Percentiles rank a stretch among this genome's conserved stretches.
Conservation (phyloP, 306 rosid genomes). For the Begonia peltatifolia region DNA sequence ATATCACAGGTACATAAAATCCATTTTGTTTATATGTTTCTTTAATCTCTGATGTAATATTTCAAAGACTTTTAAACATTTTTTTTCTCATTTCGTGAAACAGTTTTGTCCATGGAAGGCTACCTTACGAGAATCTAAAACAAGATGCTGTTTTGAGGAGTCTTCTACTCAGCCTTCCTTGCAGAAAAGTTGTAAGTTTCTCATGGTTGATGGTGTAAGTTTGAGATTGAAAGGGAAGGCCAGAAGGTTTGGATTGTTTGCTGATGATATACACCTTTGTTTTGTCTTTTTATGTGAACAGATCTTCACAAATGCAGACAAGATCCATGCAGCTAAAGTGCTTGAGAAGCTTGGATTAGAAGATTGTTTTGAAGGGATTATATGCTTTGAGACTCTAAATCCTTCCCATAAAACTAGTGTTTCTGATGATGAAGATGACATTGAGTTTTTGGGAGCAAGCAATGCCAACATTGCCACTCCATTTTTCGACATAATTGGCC, state of each 20-base stretch:
- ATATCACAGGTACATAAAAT: conserved; percentile 48
- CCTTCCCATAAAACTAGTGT: conserved; percentile 36
- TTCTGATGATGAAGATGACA: conserved; percentile 69
- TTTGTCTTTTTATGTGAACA: conserved; percentile 8
- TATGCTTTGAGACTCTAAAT: conserved; percentile 92
- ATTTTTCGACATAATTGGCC: conserved; percentile 66
- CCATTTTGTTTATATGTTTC: not conserved
- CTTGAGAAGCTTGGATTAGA: conserved; percentile 81
- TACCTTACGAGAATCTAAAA: conserved; percentile 78
- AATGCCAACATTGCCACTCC: conserved; percentile 13
- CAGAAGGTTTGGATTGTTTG: not conserved
- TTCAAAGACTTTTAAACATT: too few species aligned
- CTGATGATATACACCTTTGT: conserved; percentile 3
- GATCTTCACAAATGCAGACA: conserved; percentile 96
- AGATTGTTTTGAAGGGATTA: conserved; percentile 82
- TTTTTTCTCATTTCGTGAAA: not conserved
- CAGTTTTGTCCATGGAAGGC: conserved; percentile 88
- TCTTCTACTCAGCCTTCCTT: conserved; percentile 64
- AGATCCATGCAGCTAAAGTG: conserved; percentile 58
- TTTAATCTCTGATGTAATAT: too few species aligned
- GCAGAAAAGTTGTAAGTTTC: conserved; percentile 56
- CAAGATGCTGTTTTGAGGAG: conserved; percentile 74
- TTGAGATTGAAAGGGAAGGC: too few species aligned
- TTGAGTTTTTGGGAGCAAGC: conserved; percentile 35
- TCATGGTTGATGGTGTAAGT: not conserved